Base-by-base conservation (phyloP, 371 early-diverging fungal genomes). In the Syncephalastrum contaminatum region DNA sequence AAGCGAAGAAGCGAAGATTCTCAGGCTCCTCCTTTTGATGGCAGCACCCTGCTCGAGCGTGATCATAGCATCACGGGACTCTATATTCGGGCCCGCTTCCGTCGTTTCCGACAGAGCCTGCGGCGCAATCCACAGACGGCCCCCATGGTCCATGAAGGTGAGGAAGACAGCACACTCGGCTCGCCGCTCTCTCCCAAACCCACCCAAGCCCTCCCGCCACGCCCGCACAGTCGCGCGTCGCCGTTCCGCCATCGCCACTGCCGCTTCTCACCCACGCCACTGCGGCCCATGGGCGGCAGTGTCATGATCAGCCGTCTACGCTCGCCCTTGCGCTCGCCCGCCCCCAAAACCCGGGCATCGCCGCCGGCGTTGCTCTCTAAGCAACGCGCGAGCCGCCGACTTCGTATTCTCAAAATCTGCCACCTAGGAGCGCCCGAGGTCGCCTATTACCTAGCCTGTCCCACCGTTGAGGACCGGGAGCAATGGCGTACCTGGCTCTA, bases 51-150 rank as follows among this genome's bases (percentile, higher is more conserved):
- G 2, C 45, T 43, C 6, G 40, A 57, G 25, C 41, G 16, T 13
- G 42, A 49, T 22, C 39, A 39, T 24, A 58, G 49, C 12, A 47
- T 61, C 39, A 55, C 56, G 15, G 62, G 62, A 18, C 36, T 61
- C 14, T 45, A 61, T 24, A 55, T 61, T n/a, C 62, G 62, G 19
- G 51, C 62, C 2, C 56, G 56, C 13, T 24, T 61, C 46, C 48
- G 52, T 18, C 51, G 52, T 7, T 48, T 59, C 20, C 59, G 59
- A 22, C 53, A 53, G 15, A 59, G 53, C 27, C 30, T 59, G n/a
- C 39, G 44, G 14, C 51, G 45, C 46, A 20, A 42, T 13, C 7
- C 18, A 1, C 54, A 53, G 16, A 53, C 53, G 8, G 39, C 47
- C 19, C 47, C 59, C 19, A 42, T 21, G 14, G 41, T 42, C 8